Evolutionary conservation across 768 basidiomycete species (phyloP).

Genomic region (Sistotremastrum suecicum): DNA sequence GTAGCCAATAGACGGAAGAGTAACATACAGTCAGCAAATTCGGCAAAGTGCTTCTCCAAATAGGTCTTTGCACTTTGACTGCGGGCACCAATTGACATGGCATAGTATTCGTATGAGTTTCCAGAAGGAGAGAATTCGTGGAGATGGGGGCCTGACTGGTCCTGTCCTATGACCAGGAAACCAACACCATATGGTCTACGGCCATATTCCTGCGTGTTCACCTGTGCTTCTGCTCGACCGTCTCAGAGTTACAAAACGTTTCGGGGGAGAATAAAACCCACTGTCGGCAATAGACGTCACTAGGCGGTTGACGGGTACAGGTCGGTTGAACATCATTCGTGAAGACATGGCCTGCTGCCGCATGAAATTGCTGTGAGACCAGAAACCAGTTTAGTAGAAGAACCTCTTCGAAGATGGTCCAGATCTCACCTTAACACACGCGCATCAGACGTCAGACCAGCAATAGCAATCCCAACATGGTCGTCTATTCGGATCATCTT

Average conservation of each 20-base stretch:
- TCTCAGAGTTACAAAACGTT: neutral
- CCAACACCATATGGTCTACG: conserved; percentile 96
- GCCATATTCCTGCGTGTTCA: conserved; percentile 98
- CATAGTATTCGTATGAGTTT: conserved; percentile 94
- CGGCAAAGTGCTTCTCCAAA: conserved; percentile 85
- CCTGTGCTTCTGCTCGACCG: conserved; percentile 71
- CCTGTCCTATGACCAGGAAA: conserved; percentile 92
- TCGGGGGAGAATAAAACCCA: conserved; percentile 25
- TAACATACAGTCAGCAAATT: conserved; percentile 69
- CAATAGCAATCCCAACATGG: conserved; percentile 98
- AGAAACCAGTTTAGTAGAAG: neutral
- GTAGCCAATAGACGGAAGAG: neutral
- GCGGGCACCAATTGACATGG: conserved; percentile 96
- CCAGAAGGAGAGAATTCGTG: conserved; percentile 98
- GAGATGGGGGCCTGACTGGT: conserved; percentile 93
- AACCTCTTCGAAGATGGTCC: conserved; percentile 1
- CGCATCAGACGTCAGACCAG: conserved; percentile 96
- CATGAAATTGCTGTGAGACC: conserved; percentile 83
- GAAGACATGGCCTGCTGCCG: conserved; percentile 95
- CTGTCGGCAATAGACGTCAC: conserved; percentile 93
- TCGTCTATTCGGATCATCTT: conserved; percentile 99
- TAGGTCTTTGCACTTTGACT: conserved; percentile 99
- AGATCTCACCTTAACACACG: conserved; percentile 76
- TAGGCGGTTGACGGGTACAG: conserved; percentile 86
- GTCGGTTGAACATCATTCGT: conserved; percentile 90